A percentile compares a stretch with the other conserved stretches of the same genome.
Evolutionary conservation across 2,329 filamentous ascomycete species (phyloP).

Genomic region (Rhinocladiella similis): DNA sequence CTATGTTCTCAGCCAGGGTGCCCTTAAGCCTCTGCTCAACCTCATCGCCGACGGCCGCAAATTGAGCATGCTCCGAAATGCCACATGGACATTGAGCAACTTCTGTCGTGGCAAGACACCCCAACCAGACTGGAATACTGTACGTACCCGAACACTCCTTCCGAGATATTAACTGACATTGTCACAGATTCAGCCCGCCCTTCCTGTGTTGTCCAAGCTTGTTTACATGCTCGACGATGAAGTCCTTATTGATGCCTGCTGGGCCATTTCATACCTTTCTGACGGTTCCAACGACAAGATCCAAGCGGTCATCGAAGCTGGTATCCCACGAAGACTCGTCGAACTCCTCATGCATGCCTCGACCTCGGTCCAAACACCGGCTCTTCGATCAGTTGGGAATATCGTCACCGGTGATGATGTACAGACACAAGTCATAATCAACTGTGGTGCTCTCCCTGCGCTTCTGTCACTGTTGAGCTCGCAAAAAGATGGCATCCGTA

Average conservation of each 20-base stretch:
- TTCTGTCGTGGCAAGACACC: slow-evolving; percentile 99
- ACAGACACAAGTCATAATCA: slow-evolving; percentile 99
- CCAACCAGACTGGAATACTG: slow-evolving; percentile 95
- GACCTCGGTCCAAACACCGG: slow-evolving; percentile 96
- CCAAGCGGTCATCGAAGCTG: slow-evolving; percentile 96
- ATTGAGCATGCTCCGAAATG: slow-evolving; percentile 97
- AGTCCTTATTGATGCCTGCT: slow-evolving; percentile 97
- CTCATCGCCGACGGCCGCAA: slow-evolving; percentile 97
- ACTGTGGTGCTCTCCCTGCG: slow-evolving; percentile 89
- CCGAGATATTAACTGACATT: slow-evolving; percentile 22
- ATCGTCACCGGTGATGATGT: slow-evolving; percentile 98
- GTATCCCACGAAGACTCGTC: slow-evolving; percentile 92
- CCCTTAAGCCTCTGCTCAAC: slow-evolving; percentile 83
- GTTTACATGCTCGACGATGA: slow-evolving; percentile 98
- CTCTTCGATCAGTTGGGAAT: slow-evolving; percentile 94
- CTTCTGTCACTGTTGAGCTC: slow-evolving; percentile 93
- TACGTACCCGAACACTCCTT: slow-evolving; percentile 51
- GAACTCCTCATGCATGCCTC: slow-evolving; percentile 98
- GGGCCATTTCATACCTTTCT: slow-evolving; percentile 98
- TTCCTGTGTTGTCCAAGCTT: slow-evolving; percentile 93
- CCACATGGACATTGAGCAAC: slow-evolving; percentile 98
- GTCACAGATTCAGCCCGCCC: slow-evolving; percentile 81
- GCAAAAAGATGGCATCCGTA: slow-evolving; percentile 97
- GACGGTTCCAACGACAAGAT: slow-evolving; percentile 99
- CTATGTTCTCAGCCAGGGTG: slow-evolving; percentile 89